These are phyloP conservation scores for Gossypium raimondii DNA, from an alignment of 345 rosid species.

Conservation along the genomic window DNA sequence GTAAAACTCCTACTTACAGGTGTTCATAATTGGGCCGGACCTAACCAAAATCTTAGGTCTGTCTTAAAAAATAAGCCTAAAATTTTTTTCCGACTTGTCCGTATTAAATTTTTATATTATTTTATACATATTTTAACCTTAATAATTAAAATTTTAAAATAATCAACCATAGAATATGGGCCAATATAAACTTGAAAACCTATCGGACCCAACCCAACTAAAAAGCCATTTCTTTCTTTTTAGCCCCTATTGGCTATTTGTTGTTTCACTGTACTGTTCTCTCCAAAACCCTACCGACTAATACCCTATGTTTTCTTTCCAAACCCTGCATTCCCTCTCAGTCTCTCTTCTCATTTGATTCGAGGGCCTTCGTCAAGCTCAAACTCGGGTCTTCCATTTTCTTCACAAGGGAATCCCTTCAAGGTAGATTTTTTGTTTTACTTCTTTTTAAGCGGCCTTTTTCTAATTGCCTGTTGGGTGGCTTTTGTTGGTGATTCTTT, in stretches of 20 bases:
- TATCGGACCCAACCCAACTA: neutral
- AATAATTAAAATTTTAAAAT: too few species aligned
- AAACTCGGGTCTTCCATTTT: neutral
- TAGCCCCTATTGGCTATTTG: neutral
- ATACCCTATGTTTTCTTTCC: neutral
- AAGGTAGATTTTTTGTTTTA: neutral
- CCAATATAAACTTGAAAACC: neutral
- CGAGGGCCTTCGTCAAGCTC: neutral
- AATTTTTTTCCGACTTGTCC: rapidly evolving
- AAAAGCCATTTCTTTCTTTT: neutral
- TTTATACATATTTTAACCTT: too few species aligned
- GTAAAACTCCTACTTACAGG: rapidly evolving
- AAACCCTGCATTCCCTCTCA: neutral
- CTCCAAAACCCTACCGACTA: neutral
- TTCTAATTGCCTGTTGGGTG: neutral
- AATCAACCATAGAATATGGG: too few species aligned
- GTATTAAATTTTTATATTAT: too few species aligned
- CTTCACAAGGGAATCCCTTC: neutral
- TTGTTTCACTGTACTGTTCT: neutral
- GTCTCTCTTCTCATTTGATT: neutral
- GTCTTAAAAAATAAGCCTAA: rapidly evolving
- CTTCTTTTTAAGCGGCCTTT: neutral
- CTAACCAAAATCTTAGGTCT: too few species aligned
- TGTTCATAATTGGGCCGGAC: rapidly evolving
- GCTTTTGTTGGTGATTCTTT: neutral